Percentiles rank a stretch among this genome's conserved stretches.
Conservation (phyloP, 75 land plant genomes). For the Cunninghamia lanceolata region DNA sequence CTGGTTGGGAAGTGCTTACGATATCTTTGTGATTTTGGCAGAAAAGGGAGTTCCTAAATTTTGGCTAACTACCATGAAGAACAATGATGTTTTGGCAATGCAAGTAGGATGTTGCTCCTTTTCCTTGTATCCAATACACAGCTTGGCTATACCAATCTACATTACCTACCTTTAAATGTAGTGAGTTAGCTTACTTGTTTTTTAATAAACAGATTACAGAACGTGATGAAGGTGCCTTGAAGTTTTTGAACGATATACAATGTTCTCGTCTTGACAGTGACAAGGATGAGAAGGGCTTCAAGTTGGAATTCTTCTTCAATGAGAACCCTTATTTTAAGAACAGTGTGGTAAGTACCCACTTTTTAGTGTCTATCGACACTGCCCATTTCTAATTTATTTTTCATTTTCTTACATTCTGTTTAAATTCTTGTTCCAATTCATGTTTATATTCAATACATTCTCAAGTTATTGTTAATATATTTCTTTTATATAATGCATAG, state of each 20-base stretch:
- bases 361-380: not conserved
- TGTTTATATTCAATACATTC: not conserved
- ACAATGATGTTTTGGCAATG: constrained; percentile 21
- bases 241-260: constrained; percentile 42
- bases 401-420: not conserved
- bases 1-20: not conserved
- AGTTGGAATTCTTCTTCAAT: constrained; percentile 45
- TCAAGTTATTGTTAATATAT: not conserved
- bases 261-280: constrained; percentile 34
- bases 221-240: constrained; percentile 53
- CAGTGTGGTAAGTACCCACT: constrained; percentile 20
- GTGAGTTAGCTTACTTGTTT: not conserved
- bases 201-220: constrained; percentile 38
- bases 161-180: not conserved
- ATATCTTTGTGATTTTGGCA: not conserved
- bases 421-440: not conserved
- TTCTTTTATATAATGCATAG: constrained; percentile 12
- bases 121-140: constrained; percentile 5
- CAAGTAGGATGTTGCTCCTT: constrained; percentile 11
- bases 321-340: constrained; percentile 47
- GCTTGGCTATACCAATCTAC: not conserved
- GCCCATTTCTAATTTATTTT: not conserved
- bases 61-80: constrained; percentile 31
- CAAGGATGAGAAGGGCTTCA: constrained; percentile 54
- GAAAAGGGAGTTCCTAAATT: constrained; percentile 33